phyloP scores from a whole-genome alignment of 345 rosid genomes.

The Citrus cavaleriei region DNA sequence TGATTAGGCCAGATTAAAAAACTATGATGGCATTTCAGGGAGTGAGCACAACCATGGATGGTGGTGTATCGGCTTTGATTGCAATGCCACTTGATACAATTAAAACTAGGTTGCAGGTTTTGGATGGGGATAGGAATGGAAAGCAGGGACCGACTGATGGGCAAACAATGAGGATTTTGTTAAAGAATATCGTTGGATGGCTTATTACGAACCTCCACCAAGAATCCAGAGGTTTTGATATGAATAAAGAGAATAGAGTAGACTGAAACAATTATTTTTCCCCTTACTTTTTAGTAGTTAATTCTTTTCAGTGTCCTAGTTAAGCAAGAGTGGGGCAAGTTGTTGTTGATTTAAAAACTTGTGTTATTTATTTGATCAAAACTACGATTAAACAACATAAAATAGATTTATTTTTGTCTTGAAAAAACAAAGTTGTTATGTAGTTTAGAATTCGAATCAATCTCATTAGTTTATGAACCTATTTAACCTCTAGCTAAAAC shows the following conservation, averaged over 20 bases:
- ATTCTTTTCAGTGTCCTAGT: no score
- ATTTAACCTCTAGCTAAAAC: no score
- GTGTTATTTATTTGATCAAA: no score
- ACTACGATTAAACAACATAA: no score
- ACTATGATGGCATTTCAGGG: conserved; percentile 88
- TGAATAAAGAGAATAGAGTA: conserved; percentile 3
- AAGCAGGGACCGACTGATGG: conserved; percentile 61
- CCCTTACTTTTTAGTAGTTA: no score
- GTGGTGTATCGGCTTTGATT: conserved; percentile 73
- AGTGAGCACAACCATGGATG: conserved; percentile 69
- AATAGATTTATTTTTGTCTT: no score
- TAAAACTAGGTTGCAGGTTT: background rate
- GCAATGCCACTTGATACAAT: conserved; percentile 80
- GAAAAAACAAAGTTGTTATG: no score
- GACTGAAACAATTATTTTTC: no score
- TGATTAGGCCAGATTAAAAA: conserved; percentile 53
- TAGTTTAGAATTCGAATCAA: no score
- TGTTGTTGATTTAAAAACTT: no score
- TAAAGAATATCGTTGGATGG: conserved; percentile 66
- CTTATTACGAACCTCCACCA: conserved; percentile 16
- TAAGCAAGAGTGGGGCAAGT: no score
- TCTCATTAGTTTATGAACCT: no score
- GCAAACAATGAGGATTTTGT: conserved; percentile 66
- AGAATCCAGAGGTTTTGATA: conserved; percentile 49
- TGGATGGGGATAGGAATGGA: conserved; percentile 54